A percentile compares a stretch with the other conserved stretches of the same genome.
phyloP scores from a whole-genome alignment of 1,139 yeast species.

The Blastobotrys persicus region DNA sequence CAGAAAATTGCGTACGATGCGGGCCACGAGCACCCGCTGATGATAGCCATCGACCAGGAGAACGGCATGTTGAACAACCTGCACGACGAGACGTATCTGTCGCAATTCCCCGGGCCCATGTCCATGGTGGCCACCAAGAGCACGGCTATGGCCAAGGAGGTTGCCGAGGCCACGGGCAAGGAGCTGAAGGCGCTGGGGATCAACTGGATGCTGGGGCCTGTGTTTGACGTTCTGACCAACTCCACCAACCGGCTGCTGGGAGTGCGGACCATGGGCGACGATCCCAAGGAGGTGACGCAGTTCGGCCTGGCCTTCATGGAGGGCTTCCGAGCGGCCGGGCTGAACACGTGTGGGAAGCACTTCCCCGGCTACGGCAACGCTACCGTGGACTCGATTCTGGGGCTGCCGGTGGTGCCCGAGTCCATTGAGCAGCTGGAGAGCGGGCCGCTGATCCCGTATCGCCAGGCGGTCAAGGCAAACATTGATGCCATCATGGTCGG shows the following conservation, averaged over 20 bases:
- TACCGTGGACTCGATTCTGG: slow-evolving; percentile 55
- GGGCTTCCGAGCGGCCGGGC: slow-evolving; percentile 57
- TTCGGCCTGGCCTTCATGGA: slow-evolving; percentile 55
- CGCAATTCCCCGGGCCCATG: slow-evolving; percentile 68
- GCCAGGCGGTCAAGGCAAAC: slow-evolving; percentile 48
- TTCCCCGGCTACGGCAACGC: slow-evolving; percentile 70
- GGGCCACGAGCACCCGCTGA: slow-evolving; percentile 53
- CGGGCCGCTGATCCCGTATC: slow-evolving; percentile 54
- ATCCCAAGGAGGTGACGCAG: slow-evolving; percentile 55
- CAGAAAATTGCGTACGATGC: slow-evolving; percentile 56
- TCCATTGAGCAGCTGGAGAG: slow-evolving; percentile 53
- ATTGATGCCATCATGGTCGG: slow-evolving; percentile 61
- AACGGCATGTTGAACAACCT: slow-evolving; percentile 54
- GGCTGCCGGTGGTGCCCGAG: slow-evolving; percentile 60
- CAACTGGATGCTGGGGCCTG: slow-evolving; percentile 61
- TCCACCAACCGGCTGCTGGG: slow-evolving; percentile 58
- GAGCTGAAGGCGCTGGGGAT: slow-evolving; percentile 57
- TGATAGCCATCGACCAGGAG: slow-evolving; percentile 47
- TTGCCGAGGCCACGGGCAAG: slow-evolving; percentile 54
- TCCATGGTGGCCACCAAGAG: slow-evolving; percentile 57
- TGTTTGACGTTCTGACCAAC: slow-evolving; percentile 59
- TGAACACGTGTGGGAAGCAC: slow-evolving; percentile 59
- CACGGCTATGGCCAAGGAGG: slow-evolving; percentile 49
- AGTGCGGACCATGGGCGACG: slow-evolving; percentile 61
- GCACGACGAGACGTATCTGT: slow-evolving; percentile 51